phyloP scores from a whole-genome alignment of 768 basidiomycete species.

The Hericium erinaceus region DNA sequence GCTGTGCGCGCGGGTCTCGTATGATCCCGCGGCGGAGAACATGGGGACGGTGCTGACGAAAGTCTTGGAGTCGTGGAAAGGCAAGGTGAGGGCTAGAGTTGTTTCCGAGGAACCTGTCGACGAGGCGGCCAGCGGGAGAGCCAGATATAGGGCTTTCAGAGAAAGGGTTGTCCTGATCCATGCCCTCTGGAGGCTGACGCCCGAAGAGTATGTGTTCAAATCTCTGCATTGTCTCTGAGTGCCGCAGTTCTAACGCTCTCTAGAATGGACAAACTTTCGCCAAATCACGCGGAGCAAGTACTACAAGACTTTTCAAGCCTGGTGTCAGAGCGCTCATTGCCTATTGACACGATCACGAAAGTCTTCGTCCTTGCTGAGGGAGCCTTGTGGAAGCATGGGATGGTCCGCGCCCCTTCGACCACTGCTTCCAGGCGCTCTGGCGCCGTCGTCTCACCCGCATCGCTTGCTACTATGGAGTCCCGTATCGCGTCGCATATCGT shows the following conservation, averaged over 20 bases:
- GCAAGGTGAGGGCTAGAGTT: constrained; percentile 8
- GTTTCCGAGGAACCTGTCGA: constrained; percentile 25
- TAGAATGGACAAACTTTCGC: constrained; percentile 42
- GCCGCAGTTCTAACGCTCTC: constrained; percentile 5
- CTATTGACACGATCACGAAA: constrained; percentile 69
- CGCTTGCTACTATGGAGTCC: constrained; percentile 43
- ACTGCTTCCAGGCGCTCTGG: constrained; percentile 10
- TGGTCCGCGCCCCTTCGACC: constrained; percentile 45
- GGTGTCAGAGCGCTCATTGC: constrained; percentile 59
- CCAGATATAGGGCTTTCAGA: constrained; percentile 61
- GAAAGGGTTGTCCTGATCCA: constrained; percentile 69
- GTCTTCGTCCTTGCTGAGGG: constrained; percentile 67
- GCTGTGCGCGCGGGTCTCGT: constrained; percentile 77
- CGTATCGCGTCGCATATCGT: constrained; percentile 61
- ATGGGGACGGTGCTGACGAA: constrained; percentile 63
- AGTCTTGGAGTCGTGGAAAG: constrained; percentile 51
- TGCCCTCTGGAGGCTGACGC: constrained; percentile 52
- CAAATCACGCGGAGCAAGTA: constrained; percentile 38
- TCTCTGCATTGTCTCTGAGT: neutral
- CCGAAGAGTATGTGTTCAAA: constrained; percentile 44
- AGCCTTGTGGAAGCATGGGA: constrained; percentile 77
- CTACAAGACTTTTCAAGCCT: constrained; percentile 49
- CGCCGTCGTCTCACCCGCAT: neutral
- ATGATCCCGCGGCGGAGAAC: constrained; percentile 83
- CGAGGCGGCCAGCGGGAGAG: constrained; percentile 25